Percentiles rank a stretch among this genome's conserved stretches.
These are phyloP conservation scores for Mycena vulgaris DNA, from an alignment of 768 basidiomycete genomes.

Conservation along the genomic window DNA sequence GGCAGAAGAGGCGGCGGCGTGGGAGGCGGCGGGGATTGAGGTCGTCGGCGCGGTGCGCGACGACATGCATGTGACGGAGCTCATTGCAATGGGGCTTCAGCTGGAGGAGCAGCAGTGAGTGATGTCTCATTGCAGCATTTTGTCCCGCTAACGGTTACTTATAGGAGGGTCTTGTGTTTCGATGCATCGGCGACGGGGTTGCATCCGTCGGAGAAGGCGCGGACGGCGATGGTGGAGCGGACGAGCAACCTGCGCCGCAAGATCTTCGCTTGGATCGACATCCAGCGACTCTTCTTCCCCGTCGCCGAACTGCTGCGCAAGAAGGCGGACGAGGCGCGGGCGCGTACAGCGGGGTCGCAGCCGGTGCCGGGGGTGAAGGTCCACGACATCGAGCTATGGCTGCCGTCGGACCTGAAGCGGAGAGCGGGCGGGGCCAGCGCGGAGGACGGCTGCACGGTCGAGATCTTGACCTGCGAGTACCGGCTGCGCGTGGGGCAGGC, in stretches of 20 bases:
- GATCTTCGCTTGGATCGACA: conserved; percentile 5
- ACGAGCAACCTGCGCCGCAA: conserved; percentile 14
- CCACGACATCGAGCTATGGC: conserved; percentile 29
- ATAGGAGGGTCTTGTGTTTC: neutral
- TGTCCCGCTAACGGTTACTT: neutral
- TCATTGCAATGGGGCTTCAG: conserved; percentile 30
- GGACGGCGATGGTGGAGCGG: conserved; percentile 30
- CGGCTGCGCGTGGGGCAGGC: conserved; percentile 44
- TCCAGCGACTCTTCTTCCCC: conserved; percentile 2
- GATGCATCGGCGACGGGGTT: neutral
- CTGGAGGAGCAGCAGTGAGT: conserved; percentile 38
- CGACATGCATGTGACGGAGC: conserved; percentile 27
- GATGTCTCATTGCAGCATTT: neutral
- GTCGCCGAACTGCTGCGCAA: neutral
- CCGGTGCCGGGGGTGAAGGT: neutral
- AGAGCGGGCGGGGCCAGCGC: neutral
- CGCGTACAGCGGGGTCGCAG: neutral
- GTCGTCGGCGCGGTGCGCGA: neutral
- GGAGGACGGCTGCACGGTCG: neutral
- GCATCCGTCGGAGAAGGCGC: conserved; percentile 37
- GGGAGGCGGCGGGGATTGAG: neutral
- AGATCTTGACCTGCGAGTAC: conserved; percentile 38
- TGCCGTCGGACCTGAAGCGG: conserved; percentile 40
- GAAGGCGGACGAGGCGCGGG: neutral
- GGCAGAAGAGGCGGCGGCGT: neutral